These are phyloP conservation scores for Coelastrella sp. DNA, from an alignment of 139 green algal genomes.

Conservation along the genomic window DNA sequence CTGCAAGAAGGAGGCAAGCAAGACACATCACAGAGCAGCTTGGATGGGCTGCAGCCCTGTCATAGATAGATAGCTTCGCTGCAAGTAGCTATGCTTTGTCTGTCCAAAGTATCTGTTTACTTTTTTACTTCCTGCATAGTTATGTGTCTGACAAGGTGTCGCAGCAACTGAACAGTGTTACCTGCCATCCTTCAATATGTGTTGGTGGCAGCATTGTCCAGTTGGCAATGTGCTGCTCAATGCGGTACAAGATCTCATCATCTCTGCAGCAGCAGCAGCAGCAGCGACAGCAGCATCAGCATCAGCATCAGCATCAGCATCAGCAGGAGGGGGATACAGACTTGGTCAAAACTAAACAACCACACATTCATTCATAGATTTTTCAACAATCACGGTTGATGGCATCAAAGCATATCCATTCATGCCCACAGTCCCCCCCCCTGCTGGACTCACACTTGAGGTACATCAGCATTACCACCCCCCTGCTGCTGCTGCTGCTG, in stretches of 20 bases:
- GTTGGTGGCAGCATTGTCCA: neutral
- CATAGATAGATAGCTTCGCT: neutral
- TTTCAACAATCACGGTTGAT: too few species aligned
- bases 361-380: too few species aligned
- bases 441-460: neutral
- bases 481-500: neutral
- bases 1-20: neutral
- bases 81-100: neutral
- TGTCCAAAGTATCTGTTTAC: neutral
- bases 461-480: neutral
- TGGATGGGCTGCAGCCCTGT: neutral
- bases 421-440: neutral
- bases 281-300: neutral
- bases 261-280: slow-evolving; percentile 15
- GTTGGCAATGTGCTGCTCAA: slow-evolving; percentile 22
- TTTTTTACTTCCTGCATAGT: neutral
- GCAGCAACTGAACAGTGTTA: neutral
- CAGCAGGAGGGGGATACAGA: neutral
- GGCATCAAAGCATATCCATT: too few species aligned
- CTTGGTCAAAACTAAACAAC: too few species aligned
- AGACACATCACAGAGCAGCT: neutral
- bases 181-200: slow-evolving; percentile 18
- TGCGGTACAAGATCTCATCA: neutral
- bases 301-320: neutral
- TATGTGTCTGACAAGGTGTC: neutral